A percentile compares a stretch with the other conserved stretches of the same genome.
Conservation (phyloP, 2,329 filamentous ascomycete species). For the Fusarium chaquense region DNA sequence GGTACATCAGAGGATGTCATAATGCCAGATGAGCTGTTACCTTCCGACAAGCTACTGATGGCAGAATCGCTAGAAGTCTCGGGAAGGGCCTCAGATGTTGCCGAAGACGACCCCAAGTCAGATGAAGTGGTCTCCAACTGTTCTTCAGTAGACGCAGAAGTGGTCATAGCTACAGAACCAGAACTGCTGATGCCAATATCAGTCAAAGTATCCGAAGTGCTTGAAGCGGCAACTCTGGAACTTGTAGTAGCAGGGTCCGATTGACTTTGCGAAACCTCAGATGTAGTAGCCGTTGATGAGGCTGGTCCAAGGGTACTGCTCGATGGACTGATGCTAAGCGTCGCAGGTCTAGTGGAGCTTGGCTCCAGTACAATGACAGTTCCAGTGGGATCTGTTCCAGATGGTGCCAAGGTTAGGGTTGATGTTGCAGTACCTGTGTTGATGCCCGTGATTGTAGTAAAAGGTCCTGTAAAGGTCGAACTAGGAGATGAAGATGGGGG, state of each 20-base stretch:
- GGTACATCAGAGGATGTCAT: neutral
- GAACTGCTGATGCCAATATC: too few relatives aligned
- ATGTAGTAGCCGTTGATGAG: neutral
- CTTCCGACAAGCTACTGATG: neutral
- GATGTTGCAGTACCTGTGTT: neutral
- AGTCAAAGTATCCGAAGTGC: too few relatives aligned
- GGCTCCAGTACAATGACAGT: slow-evolving; percentile 3
- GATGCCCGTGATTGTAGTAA: neutral
- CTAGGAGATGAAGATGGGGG: neutral
- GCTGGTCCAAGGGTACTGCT: neutral
- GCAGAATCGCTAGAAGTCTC: neutral
- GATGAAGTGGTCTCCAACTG: too few relatives aligned
- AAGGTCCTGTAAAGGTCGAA: neutral
- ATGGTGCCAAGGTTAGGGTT: neutral
- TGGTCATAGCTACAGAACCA: too few relatives aligned
- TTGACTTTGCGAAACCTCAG: too few relatives aligned
- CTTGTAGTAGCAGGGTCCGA: too few relatives aligned
- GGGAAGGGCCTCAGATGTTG: neutral
- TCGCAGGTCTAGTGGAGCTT: neutral
- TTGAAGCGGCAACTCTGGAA: too few relatives aligned
- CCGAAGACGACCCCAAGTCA: too few relatives aligned
- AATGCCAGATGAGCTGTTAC: neutral
- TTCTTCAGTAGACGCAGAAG: too few relatives aligned
- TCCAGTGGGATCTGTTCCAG: neutral
- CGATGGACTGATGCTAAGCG: neutral